Base-by-base conservation (phyloP, 169 alveolate species). In the Theileria equi region DNA sequence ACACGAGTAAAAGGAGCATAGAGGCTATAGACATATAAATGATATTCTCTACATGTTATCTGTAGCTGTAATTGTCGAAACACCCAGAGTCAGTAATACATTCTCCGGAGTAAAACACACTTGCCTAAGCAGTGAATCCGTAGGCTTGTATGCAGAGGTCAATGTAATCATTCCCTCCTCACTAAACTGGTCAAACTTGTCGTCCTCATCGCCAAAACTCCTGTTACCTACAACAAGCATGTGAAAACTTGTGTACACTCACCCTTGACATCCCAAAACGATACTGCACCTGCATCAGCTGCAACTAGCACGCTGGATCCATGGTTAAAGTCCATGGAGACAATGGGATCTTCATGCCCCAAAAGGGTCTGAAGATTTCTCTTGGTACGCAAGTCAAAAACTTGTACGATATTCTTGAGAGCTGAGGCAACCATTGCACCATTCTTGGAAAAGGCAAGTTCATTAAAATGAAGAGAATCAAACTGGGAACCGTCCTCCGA, bases 91-190 rank as follows among this genome's bases (percentile, higher is more conserved):
- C 19, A 76, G 62, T 26, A 76, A 32, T 31, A 76, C 85, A 44
- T 76, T 76, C 25, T 76, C 85, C 21, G 85, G 85, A n/a, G 85
- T 76, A 40, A 34, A 76, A 21, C 49, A 32, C n/a, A 40, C 13
- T 17, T n/a, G 36, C 19, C 76, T 16, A n/a, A 65, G 23, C 21
- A 34, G 60, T 26, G 73, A 23, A 16, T 76, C 80, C 3, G 31
- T 38, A 31, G 59, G 19, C 11, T 58, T 31, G 44, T 35, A 60
- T 16, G 85, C 81, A 36, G 45, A 58, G 25, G 23, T 3, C 38
- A 76, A 49, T n/a, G 7, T 65, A 28, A 52, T 35, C 4, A 55
- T 57, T 5, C 76, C 82, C 43, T 3, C 77, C 48, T 7, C 40
- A 19, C 38, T 53, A 38, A 5, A 32, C 26, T 2, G 0, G 1